Percentiles rank a stretch among this genome's conserved stretches.
These are phyloP conservation scores for Colletotrichum chlorophyti DNA, from an alignment of 2,329 filamentous ascomycete genomes.

Conservation along the genomic window DNA sequence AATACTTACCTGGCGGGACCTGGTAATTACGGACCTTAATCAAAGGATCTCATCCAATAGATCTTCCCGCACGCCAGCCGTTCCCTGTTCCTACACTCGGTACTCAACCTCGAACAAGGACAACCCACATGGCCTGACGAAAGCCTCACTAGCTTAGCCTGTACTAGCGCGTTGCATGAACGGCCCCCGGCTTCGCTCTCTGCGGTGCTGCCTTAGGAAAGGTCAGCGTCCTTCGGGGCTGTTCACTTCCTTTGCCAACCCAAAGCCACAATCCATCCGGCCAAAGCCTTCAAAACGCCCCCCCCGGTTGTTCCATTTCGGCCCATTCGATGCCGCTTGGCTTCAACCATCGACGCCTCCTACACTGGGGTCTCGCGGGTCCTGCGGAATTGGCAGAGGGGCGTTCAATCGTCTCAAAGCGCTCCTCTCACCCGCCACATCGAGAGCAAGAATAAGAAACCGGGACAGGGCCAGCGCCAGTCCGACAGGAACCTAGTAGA, in stretches of 20 bases:
- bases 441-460: slow-evolving; percentile 14
- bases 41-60: slow-evolving; percentile 20
- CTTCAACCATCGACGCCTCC: slow-evolving; percentile 24
- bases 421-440: slow-evolving; percentile 15
- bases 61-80: slow-evolving; percentile 14
- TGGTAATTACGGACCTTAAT: slow-evolving; percentile 24
- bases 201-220: slow-evolving; percentile 8
- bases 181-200: background rate
- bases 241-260: background rate
- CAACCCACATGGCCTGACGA: slow-evolving; percentile 29
- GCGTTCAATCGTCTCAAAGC: slow-evolving; percentile 12
- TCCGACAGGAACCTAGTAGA: no score
- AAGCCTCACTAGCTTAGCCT: slow-evolving; percentile 21
- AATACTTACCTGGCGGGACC: slow-evolving; percentile 19
- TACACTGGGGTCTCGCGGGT: slow-evolving; percentile 15
- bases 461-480: no score
- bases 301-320: background rate
- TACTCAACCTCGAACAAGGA: slow-evolving; percentile 31
- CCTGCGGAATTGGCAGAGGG: slow-evolving; percentile 22
- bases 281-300: background rate
- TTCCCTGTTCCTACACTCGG: slow-evolving; percentile 20
- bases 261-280: slow-evolving; percentile 14
- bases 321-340: background rate
- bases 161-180: slow-evolving; percentile 13
- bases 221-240: background rate